Base-by-base conservation (phyloP, 2,329 filamentous ascomycete genomes). In the Cucurbitaria berberidis region DNA sequence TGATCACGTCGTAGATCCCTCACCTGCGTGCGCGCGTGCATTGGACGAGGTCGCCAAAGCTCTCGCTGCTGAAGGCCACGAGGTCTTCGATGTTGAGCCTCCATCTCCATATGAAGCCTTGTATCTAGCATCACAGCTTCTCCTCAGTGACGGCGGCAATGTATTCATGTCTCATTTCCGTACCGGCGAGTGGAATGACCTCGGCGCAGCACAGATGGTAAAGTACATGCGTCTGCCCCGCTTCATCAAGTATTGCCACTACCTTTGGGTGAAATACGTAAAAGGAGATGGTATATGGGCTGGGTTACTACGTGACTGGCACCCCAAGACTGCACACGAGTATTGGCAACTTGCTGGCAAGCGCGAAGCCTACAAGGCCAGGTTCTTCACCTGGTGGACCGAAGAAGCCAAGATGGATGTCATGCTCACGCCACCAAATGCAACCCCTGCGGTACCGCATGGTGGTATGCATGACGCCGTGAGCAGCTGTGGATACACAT, bases 401-500 rank as follows among this genome's bases (percentile, higher is more conserved):
- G 78, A 82, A 10, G 82, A 84, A 32, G 71, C 68, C 15, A 78
- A 86, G 41, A 78, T 93, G 59, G 93, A 97, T 74, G 87, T 93
- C 60, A 82, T 97, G 61, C 76, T 97, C 29, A 86, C 89, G 9
- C 89, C 90, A n/a, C 91, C 88, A 0, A 96, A 97, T 72, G 91
- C 93, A 0, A 96, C 91, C 0, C 92, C 93, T 1, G 93, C 93
- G 0, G 85, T 96, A 3, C 92, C 92, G 0, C 92, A 96, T 70
- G 85, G 87, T 41, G 92, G 86, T 0, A 97, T 96, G 91, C 85
- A 86, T 62, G 87, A 93, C 64, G 91, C 91, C 2, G 86, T 95
- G 39, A 89, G 89, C 57, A 91, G 88, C 62, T 97, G 93, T 67
- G 92, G 91, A 1, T 97, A 98, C 70, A 97, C 93, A 0, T 96